Conservation (phyloP, 2,329 filamentous ascomycete species). For the Botrytis sinoallii region DNA sequence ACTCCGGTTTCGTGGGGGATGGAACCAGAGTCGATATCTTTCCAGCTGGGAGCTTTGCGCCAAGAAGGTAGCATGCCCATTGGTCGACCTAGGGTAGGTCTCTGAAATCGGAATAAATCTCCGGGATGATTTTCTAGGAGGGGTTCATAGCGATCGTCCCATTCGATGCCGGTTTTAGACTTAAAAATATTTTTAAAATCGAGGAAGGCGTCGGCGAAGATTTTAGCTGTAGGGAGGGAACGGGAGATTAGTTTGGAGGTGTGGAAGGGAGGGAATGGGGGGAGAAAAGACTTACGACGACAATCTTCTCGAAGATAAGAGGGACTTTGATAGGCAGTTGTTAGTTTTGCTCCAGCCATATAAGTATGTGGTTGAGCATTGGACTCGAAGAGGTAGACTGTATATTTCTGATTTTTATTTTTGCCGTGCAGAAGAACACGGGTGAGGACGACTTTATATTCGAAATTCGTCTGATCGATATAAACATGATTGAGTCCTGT, state of each 20-base stretch:
- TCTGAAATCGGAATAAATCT: slow-evolving; percentile 22
- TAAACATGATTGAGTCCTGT: slow-evolving; percentile 64
- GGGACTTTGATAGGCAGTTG: slow-evolving; percentile 35
- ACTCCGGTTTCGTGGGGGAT: neutral
- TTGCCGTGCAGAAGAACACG: slow-evolving; percentile 47
- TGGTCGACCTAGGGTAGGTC: slow-evolving; percentile 23
- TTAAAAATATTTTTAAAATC: slow-evolving; percentile 57
- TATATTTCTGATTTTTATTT: slow-evolving; percentile 56
- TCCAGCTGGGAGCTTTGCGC: neutral
- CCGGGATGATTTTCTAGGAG: neutral
- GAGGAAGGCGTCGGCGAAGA: slow-evolving; percentile 45
- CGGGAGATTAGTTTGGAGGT: neutral
- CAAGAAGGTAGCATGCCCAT: slow-evolving; percentile 27
- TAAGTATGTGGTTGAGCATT: slow-evolving; percentile 58
- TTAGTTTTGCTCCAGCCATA: slow-evolving; percentile 53
- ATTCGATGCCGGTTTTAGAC: slow-evolving; percentile 54
- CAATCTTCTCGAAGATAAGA: slow-evolving; percentile 40
- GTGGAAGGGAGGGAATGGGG: too few relatives aligned
- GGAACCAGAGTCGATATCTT: neutral
- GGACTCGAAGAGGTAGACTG: slow-evolving; percentile 64
- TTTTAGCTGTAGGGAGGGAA: slow-evolving; percentile 33
- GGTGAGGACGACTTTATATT: slow-evolving; percentile 60
- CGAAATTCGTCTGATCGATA: slow-evolving; percentile 58
- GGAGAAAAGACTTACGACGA: slow-evolving; percentile 28
- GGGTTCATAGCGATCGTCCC: slow-evolving; percentile 50